These are phyloP conservation scores for Pseudogymnoascus sp. DNA, from an alignment of 2,329 filamentous ascomycete species.

Conservation along the genomic window DNA sequence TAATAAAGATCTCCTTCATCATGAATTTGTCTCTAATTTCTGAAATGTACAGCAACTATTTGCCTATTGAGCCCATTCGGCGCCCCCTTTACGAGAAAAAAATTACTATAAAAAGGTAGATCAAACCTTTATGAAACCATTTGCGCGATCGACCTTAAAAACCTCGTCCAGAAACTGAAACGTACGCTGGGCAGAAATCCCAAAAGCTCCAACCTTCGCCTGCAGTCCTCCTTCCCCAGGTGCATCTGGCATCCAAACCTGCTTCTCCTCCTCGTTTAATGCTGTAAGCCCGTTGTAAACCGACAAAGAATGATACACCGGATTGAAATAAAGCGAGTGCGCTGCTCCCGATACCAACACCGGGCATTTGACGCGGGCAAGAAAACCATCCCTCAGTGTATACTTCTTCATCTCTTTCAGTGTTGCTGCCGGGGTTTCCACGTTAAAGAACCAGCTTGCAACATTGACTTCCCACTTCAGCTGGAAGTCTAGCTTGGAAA, in stretches of 20 bases:
- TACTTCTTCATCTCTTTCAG: conserved; percentile 18
- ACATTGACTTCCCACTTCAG: conserved; percentile 25
- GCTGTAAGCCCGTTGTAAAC: conserved; percentile 15
- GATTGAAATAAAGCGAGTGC: conserved; percentile 16
- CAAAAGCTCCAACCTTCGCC: conserved; percentile 24
- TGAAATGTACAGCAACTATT: background rate
- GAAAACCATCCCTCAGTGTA: conserved; percentile 15
- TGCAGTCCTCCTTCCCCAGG: conserved; percentile 22
- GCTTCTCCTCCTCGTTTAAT: conserved; percentile 18
- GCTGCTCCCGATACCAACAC: conserved; percentile 23
- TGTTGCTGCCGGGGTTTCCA: conserved; percentile 16
- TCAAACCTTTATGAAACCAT: background rate
- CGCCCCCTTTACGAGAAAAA: background rate
- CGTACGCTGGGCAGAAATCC: conserved; percentile 8
- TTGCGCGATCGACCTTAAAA: conserved; percentile 13
- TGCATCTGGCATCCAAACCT: conserved; percentile 21
- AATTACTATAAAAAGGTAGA: background rate
- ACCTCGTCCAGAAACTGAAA: conserved; percentile 13
- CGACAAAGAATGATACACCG: conserved; percentile 15
- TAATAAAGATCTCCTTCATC: background rate
- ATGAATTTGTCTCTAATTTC: background rate
- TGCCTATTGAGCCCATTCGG: background rate
- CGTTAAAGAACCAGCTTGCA: conserved; percentile 16
- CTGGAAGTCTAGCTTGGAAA: conserved; percentile 20
- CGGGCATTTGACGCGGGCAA: conserved; percentile 20